Base-by-base conservation (phyloP, 2,329 filamentous ascomycete genomes). In the Exophiala mesophila region DNA sequence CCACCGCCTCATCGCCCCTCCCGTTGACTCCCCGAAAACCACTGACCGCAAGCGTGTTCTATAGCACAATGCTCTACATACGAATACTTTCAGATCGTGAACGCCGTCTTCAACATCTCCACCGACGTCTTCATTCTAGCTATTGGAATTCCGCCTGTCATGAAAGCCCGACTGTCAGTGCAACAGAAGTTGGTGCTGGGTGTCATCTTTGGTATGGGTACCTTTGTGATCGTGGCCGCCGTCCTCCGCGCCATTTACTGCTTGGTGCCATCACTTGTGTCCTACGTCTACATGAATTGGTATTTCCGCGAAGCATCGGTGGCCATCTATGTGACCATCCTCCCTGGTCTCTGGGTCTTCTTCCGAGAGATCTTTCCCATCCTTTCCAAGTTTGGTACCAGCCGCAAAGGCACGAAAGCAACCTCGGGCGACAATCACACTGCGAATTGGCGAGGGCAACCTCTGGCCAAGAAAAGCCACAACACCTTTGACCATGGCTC, bases 311-410 rank as follows among this genome's bases (percentile, higher is more conserved):
- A 70, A 59, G 65, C 64, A 5, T 64, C 63, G 1, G 65, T 67
- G 12, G 65, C 64, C 19, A 57, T 70, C 21, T 59, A 73, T 1
- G 71, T 76, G 13, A 72, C 72, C 45, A 75, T 74, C 44, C 56
- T 75, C 1, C 71, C 71, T 0, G 68, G 71, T 30, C 65, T 72
- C 9, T 76, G 72, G 72, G 71, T 71, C 1, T 62, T 75, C 2
- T 55, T 75, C 5, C 63, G 70, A 12, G 68, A 72, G 38, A 53
- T 73, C 15, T 75, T 75, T 60, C 65, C 50, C 12, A 37, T 40
- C 23, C 10, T 45, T n/a, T 36, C 36, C 10, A 21, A 41, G 16
- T 17, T 41, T 6, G 37, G 43, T 5, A 32, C 26, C 19, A 41
- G 37, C 31, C 24, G 24, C 15, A 24, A 28, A n/a, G 24, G 26